phyloP scores from a whole-genome alignment of 2,329 filamentous ascomycete genomes.

The Tolypocladium amazonense region DNA sequence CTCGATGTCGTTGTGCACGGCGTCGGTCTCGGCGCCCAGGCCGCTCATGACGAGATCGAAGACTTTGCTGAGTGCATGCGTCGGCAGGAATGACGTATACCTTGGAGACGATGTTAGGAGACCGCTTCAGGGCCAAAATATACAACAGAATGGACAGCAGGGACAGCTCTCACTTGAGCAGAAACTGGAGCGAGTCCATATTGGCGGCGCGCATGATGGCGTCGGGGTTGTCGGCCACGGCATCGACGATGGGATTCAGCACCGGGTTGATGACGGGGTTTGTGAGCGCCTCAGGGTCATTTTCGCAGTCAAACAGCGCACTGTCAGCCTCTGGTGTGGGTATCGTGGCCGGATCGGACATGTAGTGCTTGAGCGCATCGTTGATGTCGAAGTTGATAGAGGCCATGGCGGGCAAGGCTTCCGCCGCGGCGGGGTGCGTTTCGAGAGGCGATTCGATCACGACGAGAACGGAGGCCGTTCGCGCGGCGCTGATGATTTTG shows the following conservation, averaged over 20 bases:
- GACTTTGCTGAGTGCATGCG: slow-evolving; percentile 79
- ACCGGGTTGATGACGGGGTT: slow-evolving; percentile 71
- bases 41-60: slow-evolving; percentile 85
- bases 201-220: slow-evolving; percentile 66
- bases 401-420: slow-evolving; percentile 41
- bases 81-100: slow-evolving; percentile 68
- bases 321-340: slow-evolving; percentile 77
- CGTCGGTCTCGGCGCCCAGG: slow-evolving; percentile 74
- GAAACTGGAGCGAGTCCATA: slow-evolving; percentile 89
- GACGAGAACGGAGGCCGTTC: too few relatives aligned
- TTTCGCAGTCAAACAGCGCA: slow-evolving; percentile 81
- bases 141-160: slow-evolving; percentile 13
- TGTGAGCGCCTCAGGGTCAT: slow-evolving; percentile 75
- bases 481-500: not conserved
- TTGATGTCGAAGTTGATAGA: slow-evolving; percentile 91
- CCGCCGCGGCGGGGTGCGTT: slow-evolving; percentile 9
- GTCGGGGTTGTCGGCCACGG: slow-evolving; percentile 84
- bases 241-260: slow-evolving; percentile 85
- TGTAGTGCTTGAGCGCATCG: slow-evolving; percentile 90
- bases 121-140: slow-evolving; percentile 4
- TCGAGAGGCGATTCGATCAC: not conserved
- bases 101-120: slow-evolving; percentile 57
- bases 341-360: slow-evolving; percentile 80
- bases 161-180: slow-evolving; percentile 81
- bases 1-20: slow-evolving; percentile 76